These are phyloP conservation scores for Hymenoscyphus linearis DNA, from an alignment of 2,329 filamentous ascomycete species.

Conservation along the genomic window DNA sequence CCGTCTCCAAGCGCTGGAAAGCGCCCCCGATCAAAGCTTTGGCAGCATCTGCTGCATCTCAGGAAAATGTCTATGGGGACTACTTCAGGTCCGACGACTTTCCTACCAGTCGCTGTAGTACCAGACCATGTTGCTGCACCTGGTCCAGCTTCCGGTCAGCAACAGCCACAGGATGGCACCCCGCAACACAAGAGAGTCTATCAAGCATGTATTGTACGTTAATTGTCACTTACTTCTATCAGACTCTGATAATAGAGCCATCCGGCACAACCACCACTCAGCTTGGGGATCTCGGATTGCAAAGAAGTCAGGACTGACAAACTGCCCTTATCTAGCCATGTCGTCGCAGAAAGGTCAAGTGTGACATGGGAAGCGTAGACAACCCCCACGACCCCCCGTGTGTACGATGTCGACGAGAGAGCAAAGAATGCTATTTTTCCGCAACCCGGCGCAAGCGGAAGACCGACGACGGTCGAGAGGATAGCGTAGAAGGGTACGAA, in stretches of 20 bases:
- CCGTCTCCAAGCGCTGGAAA: not conserved
- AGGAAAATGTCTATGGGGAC: slow-evolving; percentile 13
- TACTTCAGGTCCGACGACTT: slow-evolving; percentile 5
- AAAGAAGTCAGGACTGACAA: not conserved
- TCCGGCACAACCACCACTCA: not conserved
- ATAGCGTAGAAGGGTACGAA: slow-evolving; percentile 40
- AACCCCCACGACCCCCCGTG: slow-evolving; percentile 92
- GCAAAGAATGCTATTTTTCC: slow-evolving; percentile 96
- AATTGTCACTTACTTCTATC: not conserved
- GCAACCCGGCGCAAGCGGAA: slow-evolving; percentile 91
- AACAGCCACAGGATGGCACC: slow-evolving; percentile 13
- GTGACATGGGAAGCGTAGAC: slow-evolving; percentile 69
- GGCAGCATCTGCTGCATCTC: not conserved
- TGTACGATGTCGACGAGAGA: slow-evolving; percentile 87
- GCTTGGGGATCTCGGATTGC: not conserved
- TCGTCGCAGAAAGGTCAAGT: slow-evolving; percentile 49
- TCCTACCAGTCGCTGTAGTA: slow-evolving; percentile 16
- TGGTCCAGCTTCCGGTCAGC: slow-evolving; percentile 15
- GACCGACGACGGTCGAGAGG: slow-evolving; percentile 50
- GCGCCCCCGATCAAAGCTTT: not conserved
- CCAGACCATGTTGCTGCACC: slow-evolving; percentile 15
- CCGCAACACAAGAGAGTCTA: slow-evolving; percentile 35
- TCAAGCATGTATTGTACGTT: slow-evolving; percentile 37
- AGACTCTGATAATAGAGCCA: no score
- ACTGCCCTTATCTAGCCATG: slow-evolving; percentile 35